Conservation (phyloP, 768 basidiomycete genomes). For the Steccherinum ochraceum region DNA sequence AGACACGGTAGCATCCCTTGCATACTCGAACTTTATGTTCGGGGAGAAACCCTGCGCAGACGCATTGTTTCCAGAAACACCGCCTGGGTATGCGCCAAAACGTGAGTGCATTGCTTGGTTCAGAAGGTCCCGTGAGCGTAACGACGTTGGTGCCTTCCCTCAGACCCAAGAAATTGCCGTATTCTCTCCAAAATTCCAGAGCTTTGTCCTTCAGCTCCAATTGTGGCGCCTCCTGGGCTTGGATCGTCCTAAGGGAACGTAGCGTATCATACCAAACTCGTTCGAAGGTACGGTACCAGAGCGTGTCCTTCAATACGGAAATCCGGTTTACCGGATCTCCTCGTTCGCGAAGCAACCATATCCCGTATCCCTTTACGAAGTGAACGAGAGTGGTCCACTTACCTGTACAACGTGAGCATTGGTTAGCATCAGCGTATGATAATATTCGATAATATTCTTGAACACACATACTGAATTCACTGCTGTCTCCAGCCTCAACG, state of each 20-base stretch:
- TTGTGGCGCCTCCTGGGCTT: not conserved
- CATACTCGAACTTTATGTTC: not conserved
- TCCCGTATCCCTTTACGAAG: too few species aligned
- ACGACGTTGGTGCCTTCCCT: not conserved
- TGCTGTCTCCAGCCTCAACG: too few species aligned
- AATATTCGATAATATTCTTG: too few species aligned
- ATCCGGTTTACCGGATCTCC: too few species aligned
- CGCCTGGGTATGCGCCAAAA: not conserved
- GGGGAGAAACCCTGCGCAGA: not conserved
- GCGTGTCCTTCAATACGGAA: too few species aligned
- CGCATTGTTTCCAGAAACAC: not conserved
- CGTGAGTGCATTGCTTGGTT: not conserved
- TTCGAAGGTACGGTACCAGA: too few species aligned
- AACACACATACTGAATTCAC: too few species aligned
- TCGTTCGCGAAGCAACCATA: too few species aligned
- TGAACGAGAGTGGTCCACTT: too few species aligned
- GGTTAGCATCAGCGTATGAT: too few species aligned
- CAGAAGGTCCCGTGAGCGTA: not conserved
- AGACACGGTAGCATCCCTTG: not conserved
- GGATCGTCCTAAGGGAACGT: not conserved
- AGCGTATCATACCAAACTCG: not conserved
- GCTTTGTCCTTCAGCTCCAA: not conserved
- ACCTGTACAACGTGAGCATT: too few species aligned
- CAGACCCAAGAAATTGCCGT: not conserved
- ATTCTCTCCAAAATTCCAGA: not conserved